Evolutionary conservation across 768 basidiomycete genomes (phyloP).

Genomic region (Tylopilus subfusipes): DNA sequence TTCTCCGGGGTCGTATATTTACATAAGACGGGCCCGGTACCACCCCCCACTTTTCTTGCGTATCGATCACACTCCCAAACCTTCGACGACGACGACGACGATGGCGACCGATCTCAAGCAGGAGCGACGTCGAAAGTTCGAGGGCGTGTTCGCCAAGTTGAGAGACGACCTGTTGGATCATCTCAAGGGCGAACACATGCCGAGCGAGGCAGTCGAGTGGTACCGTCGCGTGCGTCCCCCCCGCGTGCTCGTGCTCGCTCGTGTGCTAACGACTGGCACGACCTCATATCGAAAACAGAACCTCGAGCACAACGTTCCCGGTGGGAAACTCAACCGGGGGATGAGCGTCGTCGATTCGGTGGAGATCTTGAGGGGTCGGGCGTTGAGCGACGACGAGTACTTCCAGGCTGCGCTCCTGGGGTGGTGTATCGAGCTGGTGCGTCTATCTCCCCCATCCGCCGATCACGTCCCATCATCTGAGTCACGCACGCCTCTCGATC

Average conservation of each 20-base stretch:
- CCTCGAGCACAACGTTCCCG: constrained; percentile 91
- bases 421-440: constrained; percentile 92
- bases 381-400: constrained; percentile 80
- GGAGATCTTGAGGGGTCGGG: constrained; percentile 75
- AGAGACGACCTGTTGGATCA: constrained; percentile 74
- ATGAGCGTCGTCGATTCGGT: constrained; percentile 92
- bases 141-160: constrained; percentile 66
- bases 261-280: too few species aligned
- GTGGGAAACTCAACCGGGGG: constrained; percentile 96
- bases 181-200: constrained; percentile 71
- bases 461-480: too few species aligned
- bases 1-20: too few species aligned
- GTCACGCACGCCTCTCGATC: too few species aligned
- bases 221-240: constrained; percentile 63
- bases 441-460: constrained; percentile 27
- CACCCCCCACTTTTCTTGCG: too few species aligned
- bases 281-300: constrained; percentile 30
- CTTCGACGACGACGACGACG: not conserved
- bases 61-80: too few species aligned
- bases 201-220: constrained; percentile 72
- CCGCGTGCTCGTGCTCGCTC: too few species aligned
- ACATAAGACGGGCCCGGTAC: too few species aligned
- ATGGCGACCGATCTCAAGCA: constrained; percentile 36
- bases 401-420: constrained; percentile 84
- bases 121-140: constrained; percentile 60